These are phyloP conservation scores for Talaromyces islandicus DNA, from an alignment of 2,329 filamentous ascomycete genomes.

Conservation along the genomic window DNA sequence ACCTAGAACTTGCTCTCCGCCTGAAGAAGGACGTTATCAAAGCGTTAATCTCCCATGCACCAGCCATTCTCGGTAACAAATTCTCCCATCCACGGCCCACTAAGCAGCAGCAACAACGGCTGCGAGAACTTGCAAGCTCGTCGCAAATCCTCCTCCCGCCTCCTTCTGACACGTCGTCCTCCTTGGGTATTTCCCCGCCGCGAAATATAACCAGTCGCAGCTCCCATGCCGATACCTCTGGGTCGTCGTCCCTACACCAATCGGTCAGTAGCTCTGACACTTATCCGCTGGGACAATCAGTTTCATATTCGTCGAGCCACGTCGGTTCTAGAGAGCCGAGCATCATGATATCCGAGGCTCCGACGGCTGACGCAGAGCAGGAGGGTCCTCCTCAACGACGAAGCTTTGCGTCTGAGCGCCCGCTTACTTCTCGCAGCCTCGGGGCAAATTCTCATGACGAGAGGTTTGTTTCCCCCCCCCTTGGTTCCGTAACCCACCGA, in stretches of 20 bases:
- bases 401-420: conserved; percentile 22
- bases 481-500: background rate
- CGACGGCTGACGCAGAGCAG: conserved; percentile 15
- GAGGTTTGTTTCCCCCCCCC: conserved; percentile 19
- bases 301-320: conserved; percentile 28
- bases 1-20: conserved; percentile 84
- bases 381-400: conserved; percentile 17
- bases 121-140: conserved; percentile 78
- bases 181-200: conserved; percentile 20
- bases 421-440: conserved; percentile 14
- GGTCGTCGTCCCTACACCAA: conserved; percentile 27
- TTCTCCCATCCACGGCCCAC: conserved; percentile 82
- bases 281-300: conserved; percentile 31
- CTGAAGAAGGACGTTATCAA: conserved; percentile 93
- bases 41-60: conserved; percentile 89
- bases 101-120: conserved; percentile 68
- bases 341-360: conserved; percentile 23
- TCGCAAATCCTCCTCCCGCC: conserved; percentile 55
- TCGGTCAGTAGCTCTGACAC: conserved; percentile 28
- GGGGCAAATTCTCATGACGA: conserved; percentile 22
- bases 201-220: conserved; percentile 30
- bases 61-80: conserved; percentile 96
- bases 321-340: conserved; percentile 17
- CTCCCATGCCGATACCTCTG: conserved; percentile 13
- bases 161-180: conserved; percentile 24